Evolutionary conservation across 1,284 basidiomycete genomes (phyloP).

Genomic region (Ganoderma boninense): DNA sequence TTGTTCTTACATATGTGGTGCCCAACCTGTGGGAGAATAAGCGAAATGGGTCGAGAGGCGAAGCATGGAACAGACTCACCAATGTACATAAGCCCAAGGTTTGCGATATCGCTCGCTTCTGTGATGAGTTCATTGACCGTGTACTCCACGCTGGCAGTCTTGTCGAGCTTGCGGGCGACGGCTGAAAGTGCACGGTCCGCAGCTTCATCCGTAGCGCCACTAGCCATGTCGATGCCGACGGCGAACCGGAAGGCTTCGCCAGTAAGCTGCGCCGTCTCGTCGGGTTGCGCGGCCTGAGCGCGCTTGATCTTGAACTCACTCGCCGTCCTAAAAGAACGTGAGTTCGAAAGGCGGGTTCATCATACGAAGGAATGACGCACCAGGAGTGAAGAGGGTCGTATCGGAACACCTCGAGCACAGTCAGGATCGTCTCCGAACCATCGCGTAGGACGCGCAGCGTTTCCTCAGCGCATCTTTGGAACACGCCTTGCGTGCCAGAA

Average conservation of each 20-base stretch:
- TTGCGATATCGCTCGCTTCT: conserved; percentile 83
- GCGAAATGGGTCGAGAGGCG: not conserved
- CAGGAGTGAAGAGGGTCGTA: conserved; percentile 96
- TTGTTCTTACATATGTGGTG: conserved; percentile 27
- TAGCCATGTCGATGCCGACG: conserved; percentile 67
- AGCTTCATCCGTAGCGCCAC: conserved; percentile 79
- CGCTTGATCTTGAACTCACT: conserved; percentile 76
- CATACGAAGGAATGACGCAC: conserved; percentile 51
- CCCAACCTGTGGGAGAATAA: conserved; percentile 27
- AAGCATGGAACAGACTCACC: conserved; percentile 54
- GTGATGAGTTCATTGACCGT: conserved; percentile 94
- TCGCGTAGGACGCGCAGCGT: conserved; percentile 91
- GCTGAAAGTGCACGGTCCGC: conserved; percentile 89
- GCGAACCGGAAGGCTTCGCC: conserved; percentile 43
- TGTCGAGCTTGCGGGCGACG: conserved; percentile 85
- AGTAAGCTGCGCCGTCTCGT: conserved; percentile 34
- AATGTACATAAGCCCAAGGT: conserved; percentile 82
- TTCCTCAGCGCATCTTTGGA: conserved; percentile 94
- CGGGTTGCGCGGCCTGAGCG: conserved; percentile 51
- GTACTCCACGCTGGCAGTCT: conserved; percentile 88
- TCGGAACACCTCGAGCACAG: conserved; percentile 96
- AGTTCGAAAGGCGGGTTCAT: conserved; percentile 7
- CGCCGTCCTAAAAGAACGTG: conserved; percentile 63
- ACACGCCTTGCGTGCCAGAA: conserved; percentile 92
- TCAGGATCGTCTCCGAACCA: conserved; percentile 89